phyloP scores from a whole-genome alignment of 305 asterid genomes.

The Nicotiana rustica region DNA sequence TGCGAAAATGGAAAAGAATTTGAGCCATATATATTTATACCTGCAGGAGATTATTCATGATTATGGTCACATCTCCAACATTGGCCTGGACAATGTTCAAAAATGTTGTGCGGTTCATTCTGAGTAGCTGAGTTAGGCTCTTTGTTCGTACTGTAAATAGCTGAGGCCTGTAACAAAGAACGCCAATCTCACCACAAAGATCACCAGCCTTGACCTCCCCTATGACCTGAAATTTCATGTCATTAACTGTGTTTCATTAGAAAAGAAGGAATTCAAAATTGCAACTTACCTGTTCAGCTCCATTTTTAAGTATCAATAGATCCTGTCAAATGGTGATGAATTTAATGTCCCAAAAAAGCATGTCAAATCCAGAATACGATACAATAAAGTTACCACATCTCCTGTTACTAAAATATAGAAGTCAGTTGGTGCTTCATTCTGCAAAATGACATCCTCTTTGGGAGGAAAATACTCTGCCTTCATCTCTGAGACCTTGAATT shows the following conservation, averaged over 20 bases:
- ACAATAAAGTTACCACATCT: slow-evolving; percentile 63
- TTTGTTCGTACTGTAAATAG: slow-evolving; percentile 86
- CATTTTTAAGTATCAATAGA: slow-evolving; percentile 60
- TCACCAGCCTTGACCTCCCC: slow-evolving; percentile 88
- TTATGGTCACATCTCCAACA: slow-evolving; percentile 85
- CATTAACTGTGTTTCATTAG: background rate
- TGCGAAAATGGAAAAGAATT: background rate
- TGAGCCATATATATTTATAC: slow-evolving; percentile 34
- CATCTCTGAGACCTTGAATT: slow-evolving; percentile 85
- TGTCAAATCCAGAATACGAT: background rate
- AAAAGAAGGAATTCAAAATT: background rate
- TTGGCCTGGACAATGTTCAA: slow-evolving; percentile 88
- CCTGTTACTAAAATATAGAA: slow-evolving; percentile 80
- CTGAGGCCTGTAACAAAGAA: slow-evolving; percentile 92
- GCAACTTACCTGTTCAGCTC: slow-evolving; percentile 63
- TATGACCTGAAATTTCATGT: slow-evolving; percentile 55
- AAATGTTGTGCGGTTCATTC: slow-evolving; percentile 79
- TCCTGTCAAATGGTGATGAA: slow-evolving; percentile 58
- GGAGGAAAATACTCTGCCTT: slow-evolving; percentile 93
- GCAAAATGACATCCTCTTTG: slow-evolving; percentile 85
- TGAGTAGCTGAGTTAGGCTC: slow-evolving; percentile 78
- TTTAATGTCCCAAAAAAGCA: slow-evolving; percentile 12
- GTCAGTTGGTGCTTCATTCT: slow-evolving; percentile 92
- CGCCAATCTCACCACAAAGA: slow-evolving; percentile 90
- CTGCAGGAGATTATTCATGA: slow-evolving; percentile 95